These are phyloP conservation scores for Maudiozyma turicensis DNA, from an alignment of 805 yeast genomes.

Conservation along the genomic window DNA sequence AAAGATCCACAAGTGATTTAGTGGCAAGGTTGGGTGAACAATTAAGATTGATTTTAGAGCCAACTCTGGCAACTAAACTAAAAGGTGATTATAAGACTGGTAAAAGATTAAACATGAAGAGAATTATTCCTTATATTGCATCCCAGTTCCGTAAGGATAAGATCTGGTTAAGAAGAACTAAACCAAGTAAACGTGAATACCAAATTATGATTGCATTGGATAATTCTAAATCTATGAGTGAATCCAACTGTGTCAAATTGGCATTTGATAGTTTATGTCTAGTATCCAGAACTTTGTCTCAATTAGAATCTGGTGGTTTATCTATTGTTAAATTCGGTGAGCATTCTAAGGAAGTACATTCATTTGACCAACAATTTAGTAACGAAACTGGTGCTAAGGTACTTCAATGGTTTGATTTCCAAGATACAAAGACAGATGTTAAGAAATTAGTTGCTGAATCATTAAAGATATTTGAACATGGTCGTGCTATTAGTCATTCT, in stretches of 20 bases:
- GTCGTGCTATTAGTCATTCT: slow-evolving; percentile 40
- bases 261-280: slow-evolving; percentile 93
- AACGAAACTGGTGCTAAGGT: slow-evolving; percentile 74
- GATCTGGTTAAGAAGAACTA: slow-evolving; percentile 95
- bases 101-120: slow-evolving; percentile 91
- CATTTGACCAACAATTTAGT: slow-evolving; percentile 77
- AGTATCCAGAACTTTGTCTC: slow-evolving; percentile 88
- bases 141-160: slow-evolving; percentile 95
- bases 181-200: slow-evolving; percentile 94
- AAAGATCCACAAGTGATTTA: slow-evolving; percentile 74
- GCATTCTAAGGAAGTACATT: slow-evolving; percentile 72
- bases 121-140: slow-evolving; percentile 96
- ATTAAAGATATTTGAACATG: slow-evolving; percentile 57
- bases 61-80: slow-evolving; percentile 90
- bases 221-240: slow-evolving; percentile 96
- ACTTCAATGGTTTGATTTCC: slow-evolving; percentile 84
- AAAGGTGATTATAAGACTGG: slow-evolving; percentile 97
- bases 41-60: slow-evolving; percentile 83
- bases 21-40: slow-evolving; percentile 88
- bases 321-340: slow-evolving; percentile 89
- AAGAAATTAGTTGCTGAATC: slow-evolving; percentile 63
- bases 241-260: slow-evolving; percentile 76
- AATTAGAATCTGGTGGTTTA: slow-evolving; percentile 87
- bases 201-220: slow-evolving; percentile 97
- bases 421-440: slow-evolving; percentile 80